Percentiles rank a stretch among this genome's conserved stretches.
These are phyloP conservation scores for Thielaviopsis cerberus DNA, from an alignment of 2,329 filamentous ascomycete species.

Conservation along the genomic window DNA sequence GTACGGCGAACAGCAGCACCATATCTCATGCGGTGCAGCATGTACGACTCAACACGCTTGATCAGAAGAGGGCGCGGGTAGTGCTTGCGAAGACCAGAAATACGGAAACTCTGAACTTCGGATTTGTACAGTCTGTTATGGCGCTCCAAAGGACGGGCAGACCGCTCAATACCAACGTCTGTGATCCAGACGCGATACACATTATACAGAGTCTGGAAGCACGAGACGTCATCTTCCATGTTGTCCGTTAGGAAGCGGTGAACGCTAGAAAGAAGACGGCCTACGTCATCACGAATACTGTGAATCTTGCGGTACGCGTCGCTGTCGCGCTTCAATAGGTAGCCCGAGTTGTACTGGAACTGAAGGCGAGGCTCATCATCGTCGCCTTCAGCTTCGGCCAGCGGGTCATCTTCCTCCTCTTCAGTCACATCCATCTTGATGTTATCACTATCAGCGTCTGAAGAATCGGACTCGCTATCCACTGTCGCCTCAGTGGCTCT, in stretches of 20 bases:
- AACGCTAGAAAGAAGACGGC: constrained; percentile 61
- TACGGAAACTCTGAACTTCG: constrained; percentile 83
- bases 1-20: constrained; percentile 77
- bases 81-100: constrained; percentile 75
- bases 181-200: constrained; percentile 94
- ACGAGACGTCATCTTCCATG: constrained; percentile 88
- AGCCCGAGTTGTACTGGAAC: constrained; percentile 78
- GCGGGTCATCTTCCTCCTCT: constrained; percentile 31
- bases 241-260: constrained; percentile 67
- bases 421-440: constrained; percentile 25
- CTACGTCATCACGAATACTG: constrained; percentile 59
- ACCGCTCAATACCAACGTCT: constrained; percentile 89
- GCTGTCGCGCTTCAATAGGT: constrained; percentile 41
- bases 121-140: constrained; percentile 68
- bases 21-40: constrained; percentile 81
- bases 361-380: constrained; percentile 71
- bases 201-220: constrained; percentile 81
- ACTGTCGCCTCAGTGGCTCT: constrained; percentile 33
- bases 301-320: constrained; percentile 61
- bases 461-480: constrained; percentile 28
- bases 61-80: constrained; percentile 87
- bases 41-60: constrained; percentile 83
- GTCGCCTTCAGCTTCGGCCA: constrained; percentile 44
- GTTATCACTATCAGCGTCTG: constrained; percentile 38
- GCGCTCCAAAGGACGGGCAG: constrained; percentile 79